phyloP scores from a whole-genome alignment of 1,284 basidiomycete genomes.

The Ustilago bromivora region DNA sequence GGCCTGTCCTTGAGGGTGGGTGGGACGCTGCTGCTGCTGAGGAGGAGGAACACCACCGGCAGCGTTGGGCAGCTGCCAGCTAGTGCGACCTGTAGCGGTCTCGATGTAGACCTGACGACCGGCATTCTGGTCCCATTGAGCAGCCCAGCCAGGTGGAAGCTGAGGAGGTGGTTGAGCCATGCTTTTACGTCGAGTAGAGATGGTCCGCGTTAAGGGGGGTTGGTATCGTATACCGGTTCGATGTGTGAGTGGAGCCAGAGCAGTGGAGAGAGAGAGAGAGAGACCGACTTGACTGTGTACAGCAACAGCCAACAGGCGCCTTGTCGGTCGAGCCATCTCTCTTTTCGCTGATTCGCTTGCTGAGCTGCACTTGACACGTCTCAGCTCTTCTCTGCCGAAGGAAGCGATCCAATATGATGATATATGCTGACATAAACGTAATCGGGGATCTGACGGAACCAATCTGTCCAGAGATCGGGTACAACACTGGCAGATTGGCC shows the following conservation, averaged over 20 bases:
- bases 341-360: not conserved
- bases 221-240: not conserved
- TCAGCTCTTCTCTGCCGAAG: not conserved
- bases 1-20: conserved; percentile 64
- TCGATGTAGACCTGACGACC: conserved; percentile 85
- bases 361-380: conserved; percentile 3
- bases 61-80: conserved; percentile 68
- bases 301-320: not conserved
- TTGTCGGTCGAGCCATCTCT: conserved; percentile 5
- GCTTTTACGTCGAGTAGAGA: not conserved
- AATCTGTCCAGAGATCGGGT: too few species aligned
- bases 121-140: conserved; percentile 86
- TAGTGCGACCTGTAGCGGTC: conserved; percentile 68
- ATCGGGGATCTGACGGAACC: too few species aligned
- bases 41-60: conserved; percentile 23
- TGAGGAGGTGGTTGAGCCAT: conserved; percentile 57
- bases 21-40: conserved; percentile 54
- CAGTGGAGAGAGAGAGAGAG: not conserved
- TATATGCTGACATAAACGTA: too few species aligned
- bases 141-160: conserved; percentile 87
- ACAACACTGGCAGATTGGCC: too few species aligned
- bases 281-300: conserved; percentile 1
- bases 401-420: not conserved
- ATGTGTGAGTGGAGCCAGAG: too few species aligned
- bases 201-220: not conserved